phyloP scores from a whole-genome alignment of 2,329 filamentous ascomycete genomes.

The Trichocomaceae sp. region DNA sequence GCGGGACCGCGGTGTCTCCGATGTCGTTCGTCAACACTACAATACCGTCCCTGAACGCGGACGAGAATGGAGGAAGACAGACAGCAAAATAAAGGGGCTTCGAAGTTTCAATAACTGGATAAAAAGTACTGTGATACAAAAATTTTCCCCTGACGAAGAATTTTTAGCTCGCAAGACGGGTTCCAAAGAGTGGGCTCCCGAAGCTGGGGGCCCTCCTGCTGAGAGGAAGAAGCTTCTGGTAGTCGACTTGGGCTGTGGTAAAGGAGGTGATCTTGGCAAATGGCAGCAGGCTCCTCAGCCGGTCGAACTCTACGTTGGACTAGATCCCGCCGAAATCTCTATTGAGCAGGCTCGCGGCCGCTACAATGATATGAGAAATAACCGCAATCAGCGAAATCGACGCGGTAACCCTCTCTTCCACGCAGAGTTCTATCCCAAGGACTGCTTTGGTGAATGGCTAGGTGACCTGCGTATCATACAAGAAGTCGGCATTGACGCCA shows the following conservation, averaged over 20 bases:
- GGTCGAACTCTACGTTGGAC: constrained; percentile 87
- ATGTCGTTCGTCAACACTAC: constrained; percentile 89
- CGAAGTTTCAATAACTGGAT: constrained; percentile 98
- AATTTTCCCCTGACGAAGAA: constrained; percentile 79
- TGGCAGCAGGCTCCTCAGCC: constrained; percentile 91
- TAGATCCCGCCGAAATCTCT: constrained; percentile 87
- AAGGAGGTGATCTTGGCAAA: constrained; percentile 90
- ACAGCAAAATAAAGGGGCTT: constrained; percentile 90
- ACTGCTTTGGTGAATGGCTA: constrained; percentile 82
- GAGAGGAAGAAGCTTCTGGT: constrained; percentile 62
- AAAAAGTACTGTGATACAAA: constrained; percentile 95
- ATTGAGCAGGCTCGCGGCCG: constrained; percentile 85
- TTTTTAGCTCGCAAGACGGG: constrained; percentile 50
- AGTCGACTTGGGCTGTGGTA: constrained; percentile 91
- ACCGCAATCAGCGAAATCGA: constrained; percentile 48
- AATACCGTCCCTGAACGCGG: constrained; percentile 92
- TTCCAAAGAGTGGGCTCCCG: constrained; percentile 39
- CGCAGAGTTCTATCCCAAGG: constrained; percentile 80
- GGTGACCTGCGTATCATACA: constrained; percentile 73
- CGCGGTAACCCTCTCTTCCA: constrained; percentile 62
- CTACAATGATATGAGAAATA: constrained; percentile 64
- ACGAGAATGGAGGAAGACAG: constrained; percentile 87
- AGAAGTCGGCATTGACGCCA: constrained; percentile 79
- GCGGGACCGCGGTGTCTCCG: constrained; percentile 58
- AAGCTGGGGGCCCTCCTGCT: constrained; percentile 24